Conservation (phyloP, 495 filamentous ascomycete species). For the Lophiostoma macrostomum region DNA sequence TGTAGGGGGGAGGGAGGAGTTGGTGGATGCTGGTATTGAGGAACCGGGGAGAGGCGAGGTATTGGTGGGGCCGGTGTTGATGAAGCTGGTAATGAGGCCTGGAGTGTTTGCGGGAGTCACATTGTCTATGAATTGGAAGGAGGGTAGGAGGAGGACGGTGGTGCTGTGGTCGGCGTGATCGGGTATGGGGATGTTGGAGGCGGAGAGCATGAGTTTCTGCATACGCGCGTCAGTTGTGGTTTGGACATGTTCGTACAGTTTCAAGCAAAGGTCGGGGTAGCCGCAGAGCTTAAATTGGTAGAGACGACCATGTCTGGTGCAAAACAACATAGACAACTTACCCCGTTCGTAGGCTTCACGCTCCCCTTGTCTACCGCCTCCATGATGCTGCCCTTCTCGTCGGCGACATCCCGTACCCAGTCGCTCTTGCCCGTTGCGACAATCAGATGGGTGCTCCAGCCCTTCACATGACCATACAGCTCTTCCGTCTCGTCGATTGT, state of each 20-base stretch:
- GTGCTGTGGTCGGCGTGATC: conserved; percentile 62
- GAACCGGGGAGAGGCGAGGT: conserved; percentile 60
- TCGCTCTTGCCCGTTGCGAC: conserved; percentile 94
- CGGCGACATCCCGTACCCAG: conserved; percentile 85
- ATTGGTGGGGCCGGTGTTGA: conserved; percentile 72
- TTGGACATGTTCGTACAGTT: no score
- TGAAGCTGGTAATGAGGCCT: conserved; percentile 65
- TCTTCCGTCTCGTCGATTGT: conserved; percentile 72
- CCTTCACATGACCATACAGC: conserved; percentile 83
- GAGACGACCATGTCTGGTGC: no score
- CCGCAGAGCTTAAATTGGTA: no score
- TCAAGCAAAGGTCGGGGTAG: no score
- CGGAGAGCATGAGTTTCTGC: conserved; percentile 84
- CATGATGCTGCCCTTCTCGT: conserved; percentile 94
- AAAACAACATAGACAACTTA: conserved; percentile 47
- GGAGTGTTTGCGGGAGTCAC: conserved; percentile 75
- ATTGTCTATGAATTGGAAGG: conserved; percentile 81
- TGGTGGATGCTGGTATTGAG: no score
- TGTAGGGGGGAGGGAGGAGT: conserved; percentile 1
- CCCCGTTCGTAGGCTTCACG: conserved; percentile 69
- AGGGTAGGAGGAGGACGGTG: conserved; percentile 79
- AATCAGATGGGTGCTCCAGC: conserved; percentile 83
- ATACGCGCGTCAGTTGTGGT: not conserved
- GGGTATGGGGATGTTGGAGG: conserved; percentile 86
- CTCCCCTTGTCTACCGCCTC: conserved; percentile 70